Base-by-base conservation (phyloP, 1,284 basidiomycete species). In the Leccinum solheimii region DNA sequence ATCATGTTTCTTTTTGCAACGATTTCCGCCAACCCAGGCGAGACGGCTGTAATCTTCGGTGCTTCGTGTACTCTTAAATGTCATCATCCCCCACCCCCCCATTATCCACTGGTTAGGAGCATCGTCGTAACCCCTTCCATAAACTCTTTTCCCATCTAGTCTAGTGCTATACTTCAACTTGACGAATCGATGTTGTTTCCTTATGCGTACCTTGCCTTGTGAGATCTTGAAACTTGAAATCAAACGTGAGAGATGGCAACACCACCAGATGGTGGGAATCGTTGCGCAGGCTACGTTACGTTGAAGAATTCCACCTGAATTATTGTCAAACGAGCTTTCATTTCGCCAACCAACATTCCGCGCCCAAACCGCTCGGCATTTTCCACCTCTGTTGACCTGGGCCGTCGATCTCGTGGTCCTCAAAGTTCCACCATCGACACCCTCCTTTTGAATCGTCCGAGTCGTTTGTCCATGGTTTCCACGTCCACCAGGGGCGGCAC, bases 401-500 rank as follows among this genome's bases (percentile, higher is more conserved):
- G 65, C 16, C 57, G 56, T 19, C 61, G 64, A 61, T 61, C 69
- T 63, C 73, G 74, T 67, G 70, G 64, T 21, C 7, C 45, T 60
- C 71, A 62, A 45, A 56, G 16, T 21, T 56, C 59, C 9, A 56
- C 56, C 9, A 26, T n/a, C 9, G n/a, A 26, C 32, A 14, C 43
- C 1, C 45, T 55, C 40, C 49, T 50, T 50, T 55, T 56, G 19
- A 43, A 58, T n/a, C 49, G 57, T 36, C 36, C 36, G 36, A 14
- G 3, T 52, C 59, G 53, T 40, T n/a, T 38, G 3, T 66, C 66
- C 43, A 72, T 76, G 70, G 57, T 70, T 43, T 11, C 68, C 27
- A 59, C 79, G 50, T 80, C 82, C 5, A 79, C 84, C 3, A 75
- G 81, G 38, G 83, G 75, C 66, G 77, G 74, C 66, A 81, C 81